Evolutionary conservation across 1,284 basidiomycete genomes (phyloP).

Genomic region (Somion occarium): DNA sequence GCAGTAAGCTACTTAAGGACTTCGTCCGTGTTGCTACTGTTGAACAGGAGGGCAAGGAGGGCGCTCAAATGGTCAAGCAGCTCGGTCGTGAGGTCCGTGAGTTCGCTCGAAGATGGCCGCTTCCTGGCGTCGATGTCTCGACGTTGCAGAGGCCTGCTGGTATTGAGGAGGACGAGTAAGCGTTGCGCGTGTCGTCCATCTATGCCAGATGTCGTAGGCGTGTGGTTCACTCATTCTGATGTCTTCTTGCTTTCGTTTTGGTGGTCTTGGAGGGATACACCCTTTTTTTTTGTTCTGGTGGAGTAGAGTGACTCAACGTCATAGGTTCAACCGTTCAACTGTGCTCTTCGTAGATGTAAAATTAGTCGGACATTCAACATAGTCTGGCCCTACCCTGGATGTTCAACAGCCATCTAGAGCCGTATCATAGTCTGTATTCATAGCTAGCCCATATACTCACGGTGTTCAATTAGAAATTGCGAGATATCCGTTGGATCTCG

Average conservation of each 20-base stretch:
- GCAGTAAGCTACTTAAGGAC: constrained; percentile 93
- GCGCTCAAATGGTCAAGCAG: constrained; percentile 65
- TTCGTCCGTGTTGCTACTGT: constrained; percentile 83
- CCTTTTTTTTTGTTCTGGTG: not conserved
- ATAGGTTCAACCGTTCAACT: not conserved
- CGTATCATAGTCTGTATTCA: constrained; percentile 6
- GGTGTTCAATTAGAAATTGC: not conserved
- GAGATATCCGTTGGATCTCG: too few species aligned
- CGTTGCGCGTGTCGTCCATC: not conserved
- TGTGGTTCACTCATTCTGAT: not conserved
- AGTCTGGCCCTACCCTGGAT: constrained; percentile 22
- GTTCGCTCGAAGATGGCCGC: constrained; percentile 87
- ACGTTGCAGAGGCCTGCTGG: constrained; percentile 62
- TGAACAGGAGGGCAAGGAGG: constrained; percentile 67
- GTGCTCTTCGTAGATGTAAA: constrained; percentile 20
- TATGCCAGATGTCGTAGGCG: not conserved
- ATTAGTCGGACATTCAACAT: constrained; percentile 44
- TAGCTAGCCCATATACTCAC: not conserved
- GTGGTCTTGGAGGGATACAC: not conserved
- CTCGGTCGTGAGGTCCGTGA: constrained; percentile 70
- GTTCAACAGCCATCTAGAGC: constrained; percentile 5
- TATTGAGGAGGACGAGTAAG: constrained; percentile 49
- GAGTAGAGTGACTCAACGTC: constrained; percentile 3
- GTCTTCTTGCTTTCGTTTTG: not conserved
- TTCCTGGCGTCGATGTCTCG: constrained; percentile 84